Base-by-base conservation (phyloP, 176 grass and related monocot genomes). In the Rhynchospora tenuis region DNA sequence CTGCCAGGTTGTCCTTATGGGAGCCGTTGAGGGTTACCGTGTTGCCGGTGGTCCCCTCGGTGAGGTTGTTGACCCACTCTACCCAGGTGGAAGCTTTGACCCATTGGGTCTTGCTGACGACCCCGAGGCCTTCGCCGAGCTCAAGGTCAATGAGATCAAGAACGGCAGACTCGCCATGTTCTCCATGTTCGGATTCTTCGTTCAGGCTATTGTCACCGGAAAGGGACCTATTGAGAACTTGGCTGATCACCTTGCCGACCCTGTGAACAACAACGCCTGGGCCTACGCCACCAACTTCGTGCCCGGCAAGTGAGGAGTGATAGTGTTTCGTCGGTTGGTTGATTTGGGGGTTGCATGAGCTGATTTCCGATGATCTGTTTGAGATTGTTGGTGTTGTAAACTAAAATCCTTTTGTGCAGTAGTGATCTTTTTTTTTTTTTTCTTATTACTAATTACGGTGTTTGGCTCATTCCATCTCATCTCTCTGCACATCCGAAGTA, bases 251-350 rank as follows among this genome's bases (percentile, higher is more conserved):
- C 81, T 94, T 5, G 80, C 87, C 23, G 92, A 94, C 87, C 92
- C 89, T 0, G 92, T 94, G 73, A 91, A 88, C 90, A 94, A 92
- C 88, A 94, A 94, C 84, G 93, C 93, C 3, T 94, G 88, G 90
- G 71, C 93, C 38, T 94, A 85, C 33, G 90, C 93, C 84, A 94
- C 93, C 86, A 94, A 94, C 90, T 94, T 94, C 69, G 93, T 94
- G 10, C 93, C 93, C 58, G 90, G 90, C 63, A 92, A 90, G 70
- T 94, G 62, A 91, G 84, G 29, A 51, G 80, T 1, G 0, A 44
- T 44, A 38, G 33, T 65, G 29, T 24, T 26, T 22, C 45, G 19
- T 42, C 52, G 31, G 22, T 58, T 50, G 28, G 23, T 68, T 54
- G 12, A 26, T 66, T 66, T 82, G 5, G 59, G 27, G 16, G 9